Base-by-base conservation (phyloP, 495 filamentous ascomycete genomes). In the Talaromyces stipitatus region DNA sequence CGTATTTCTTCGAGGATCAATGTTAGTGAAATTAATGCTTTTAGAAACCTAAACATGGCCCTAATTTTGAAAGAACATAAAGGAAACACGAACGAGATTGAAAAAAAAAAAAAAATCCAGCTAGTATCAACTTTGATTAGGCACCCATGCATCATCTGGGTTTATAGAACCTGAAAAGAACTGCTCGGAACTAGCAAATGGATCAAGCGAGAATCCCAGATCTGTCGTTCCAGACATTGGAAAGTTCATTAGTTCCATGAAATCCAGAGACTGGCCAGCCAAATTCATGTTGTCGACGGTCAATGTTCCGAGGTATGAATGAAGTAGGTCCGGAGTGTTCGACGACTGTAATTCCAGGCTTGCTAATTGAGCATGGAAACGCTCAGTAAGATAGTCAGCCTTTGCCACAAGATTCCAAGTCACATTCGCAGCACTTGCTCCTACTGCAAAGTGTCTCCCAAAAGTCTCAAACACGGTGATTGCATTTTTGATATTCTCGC, bases 401-500 rank as follows among this genome's bases (percentile, higher is more conserved):
- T 70, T 72, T 10, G 26, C 57, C 3, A 43, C 48, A 10, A 72
- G 60, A 7, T 66, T 67, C 3, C 64, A 55, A 50, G 65, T 67
- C 14, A 81, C 66, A 3, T 65, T 62, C 0, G 74, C 74, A 10
- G 80, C 78, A 41, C 69, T 74, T 0, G 60, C 62, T 1, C 75
- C 75, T 2, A 74, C 69, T 2, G 72, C 64, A 57, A 81, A 76
- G 18, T 66, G 70, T n/a, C 61, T 64, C 4, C 72, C 75, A 38
- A 76, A 75, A 0, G 65, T 67, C 27, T 78, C 76, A 50, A 81
- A 77, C 2, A 71, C 64, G 2, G 50, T 57, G 7, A 79, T 62
- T 6, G 73, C 67, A 1, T 60, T 63, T 46, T 69, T 64, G 18
- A 79, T 59, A 10, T 67, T 65, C 12, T 62, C 67, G 9, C 76